phyloP scores from a whole-genome alignment of 2,329 filamentous ascomycete genomes.

The Fusarium pininemorale region DNA sequence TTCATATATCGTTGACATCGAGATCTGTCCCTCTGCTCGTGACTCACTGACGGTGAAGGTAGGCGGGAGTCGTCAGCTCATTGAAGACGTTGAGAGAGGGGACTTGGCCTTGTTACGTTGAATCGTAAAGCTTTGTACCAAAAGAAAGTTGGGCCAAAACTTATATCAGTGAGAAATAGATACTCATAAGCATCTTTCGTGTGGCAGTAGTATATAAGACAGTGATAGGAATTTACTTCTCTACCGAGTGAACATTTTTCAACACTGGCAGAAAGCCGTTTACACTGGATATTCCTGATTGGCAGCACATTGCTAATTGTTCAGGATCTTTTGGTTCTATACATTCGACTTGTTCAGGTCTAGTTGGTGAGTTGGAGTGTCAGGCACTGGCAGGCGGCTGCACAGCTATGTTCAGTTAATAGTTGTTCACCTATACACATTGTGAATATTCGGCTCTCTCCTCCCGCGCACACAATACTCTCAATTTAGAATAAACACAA shows the following conservation, averaged over 20 bases:
- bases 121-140: neutral
- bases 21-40: constrained; percentile 19
- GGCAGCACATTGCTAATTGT: neutral
- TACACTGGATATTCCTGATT: neutral
- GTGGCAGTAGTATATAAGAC: neutral
- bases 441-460: neutral
- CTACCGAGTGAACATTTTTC: neutral
- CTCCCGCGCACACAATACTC: neutral
- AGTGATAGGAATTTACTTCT: neutral
- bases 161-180: neutral
- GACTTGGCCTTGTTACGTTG: neutral
- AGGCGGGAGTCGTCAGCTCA: constrained; percentile 13
- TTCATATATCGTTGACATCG: constrained; percentile 1
- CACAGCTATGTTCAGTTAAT: neutral
- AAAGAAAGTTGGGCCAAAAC: neutral
- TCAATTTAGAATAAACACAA: neutral
- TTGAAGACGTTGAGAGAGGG: neutral
- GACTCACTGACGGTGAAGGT: constrained; percentile 15
- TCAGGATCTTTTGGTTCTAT: neutral
- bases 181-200: neutral
- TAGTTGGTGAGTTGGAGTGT: neutral
- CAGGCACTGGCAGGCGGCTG: constrained; percentile 9
- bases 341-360: neutral
- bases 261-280: neutral
- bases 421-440: neutral